Evolutionary conservation across 768 basidiomycete species (phyloP), one percentile per base, ranked within the genome.

Genomic region (Steccherinum ochraceum): DNA sequence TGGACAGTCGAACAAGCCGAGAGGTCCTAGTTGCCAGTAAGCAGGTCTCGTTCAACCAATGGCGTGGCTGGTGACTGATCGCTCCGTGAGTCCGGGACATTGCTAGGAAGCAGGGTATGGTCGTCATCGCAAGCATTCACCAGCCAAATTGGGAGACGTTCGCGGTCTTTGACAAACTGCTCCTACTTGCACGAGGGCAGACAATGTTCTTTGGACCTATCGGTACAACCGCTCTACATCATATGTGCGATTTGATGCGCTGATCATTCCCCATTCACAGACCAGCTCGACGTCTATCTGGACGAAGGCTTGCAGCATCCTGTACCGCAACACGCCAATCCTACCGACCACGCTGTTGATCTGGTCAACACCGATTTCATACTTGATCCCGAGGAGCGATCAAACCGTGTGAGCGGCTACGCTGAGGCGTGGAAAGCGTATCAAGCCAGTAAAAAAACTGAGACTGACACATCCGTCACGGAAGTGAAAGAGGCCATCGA

Each of bases 71-170:
- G 64, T 79, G 12, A 70, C 75, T 3, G 58, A 64, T 30, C 64
- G 66, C 40, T 78, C 44, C 42, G 50, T 19, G 53, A 54, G 58
- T 79, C 24, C 68, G 69, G 16, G 64, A 65, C 13, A 62, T 82
- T 10, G 74, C 79, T 0, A 56, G 67, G 23, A 65, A 71, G 4
- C 73, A 76, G 53, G 71, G 72, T 21, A 78, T 81, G 46, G 75
- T 82, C 27, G 73, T 84, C 25, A 72, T 86, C 43, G 77, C 79
- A 16, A 81, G 81, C 3, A 82, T 88, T 47, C 85, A 88, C 56
- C 84, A 86, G 52, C 84, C 84, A 0, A 74, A 77, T 18, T 75
- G 76, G 20, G 79, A 80, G 51, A 81, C 81, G 0, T 76, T 84
- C 45, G 58, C 73, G 0, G 73, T 81, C 41, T 86, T 88, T 60